Percentiles rank a stretch among this genome's conserved stretches.
phyloP scores from a whole-genome alignment of 108 stramenopile species.

The Fragilaria crotonensis region DNA sequence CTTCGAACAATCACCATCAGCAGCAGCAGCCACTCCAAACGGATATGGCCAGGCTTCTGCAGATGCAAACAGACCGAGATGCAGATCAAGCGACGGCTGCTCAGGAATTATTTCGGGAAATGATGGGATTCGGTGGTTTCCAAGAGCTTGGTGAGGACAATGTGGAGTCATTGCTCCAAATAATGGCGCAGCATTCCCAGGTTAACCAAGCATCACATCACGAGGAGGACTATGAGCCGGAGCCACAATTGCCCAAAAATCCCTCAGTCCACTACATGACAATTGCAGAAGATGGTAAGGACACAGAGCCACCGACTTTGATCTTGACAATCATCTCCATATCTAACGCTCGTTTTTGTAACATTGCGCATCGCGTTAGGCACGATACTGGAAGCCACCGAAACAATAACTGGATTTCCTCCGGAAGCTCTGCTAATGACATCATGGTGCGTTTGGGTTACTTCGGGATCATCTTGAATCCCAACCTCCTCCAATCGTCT shows the following conservation, averaged over 20 bases:
- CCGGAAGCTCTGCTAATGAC: constrained; percentile 74
- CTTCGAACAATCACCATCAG: not conserved
- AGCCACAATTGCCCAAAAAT: not conserved
- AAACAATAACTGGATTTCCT: constrained; percentile 72
- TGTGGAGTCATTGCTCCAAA: constrained; percentile 21
- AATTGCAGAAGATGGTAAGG: constrained; percentile 82
- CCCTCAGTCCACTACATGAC: constrained; percentile 66
- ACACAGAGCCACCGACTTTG: too few relatives aligned
- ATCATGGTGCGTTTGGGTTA: constrained; percentile 47
- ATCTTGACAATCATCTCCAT: too few relatives aligned
- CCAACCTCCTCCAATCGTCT: not conserved
- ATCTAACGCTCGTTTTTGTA: too few relatives aligned
- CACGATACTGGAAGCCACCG: constrained; percentile 75
- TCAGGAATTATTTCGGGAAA: not conserved
- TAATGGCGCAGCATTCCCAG: not conserved
- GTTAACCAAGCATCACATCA: not conserved
- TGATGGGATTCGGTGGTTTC: not conserved
- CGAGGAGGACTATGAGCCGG: not conserved
- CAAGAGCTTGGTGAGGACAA: not conserved
- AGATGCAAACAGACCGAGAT: not conserved
- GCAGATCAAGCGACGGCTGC: not conserved
- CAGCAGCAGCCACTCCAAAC: constrained; percentile 4
- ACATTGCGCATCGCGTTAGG: too few relatives aligned
- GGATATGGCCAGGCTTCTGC: not conserved
- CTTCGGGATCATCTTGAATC: not conserved